phyloP scores from a whole-genome alignment of 352 stramenopile genomes.

The Phytophthora ramorum region DNA sequence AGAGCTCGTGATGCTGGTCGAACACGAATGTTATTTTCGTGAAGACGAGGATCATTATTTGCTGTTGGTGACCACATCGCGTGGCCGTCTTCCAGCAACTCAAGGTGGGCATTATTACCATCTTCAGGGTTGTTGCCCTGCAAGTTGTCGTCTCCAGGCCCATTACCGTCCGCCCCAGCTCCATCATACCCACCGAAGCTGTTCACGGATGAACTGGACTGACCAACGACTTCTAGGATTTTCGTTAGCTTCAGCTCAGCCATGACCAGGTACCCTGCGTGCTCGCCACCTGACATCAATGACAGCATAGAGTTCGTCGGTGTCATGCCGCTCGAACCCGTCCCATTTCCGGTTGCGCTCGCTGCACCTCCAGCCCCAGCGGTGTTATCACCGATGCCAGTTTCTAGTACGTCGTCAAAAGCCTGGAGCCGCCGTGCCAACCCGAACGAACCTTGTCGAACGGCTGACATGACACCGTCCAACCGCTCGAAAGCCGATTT shows the following conservation, averaged over 20 bases:
- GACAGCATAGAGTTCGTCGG: slow-evolving; percentile 38
- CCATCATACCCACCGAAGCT: slow-evolving; percentile 58
- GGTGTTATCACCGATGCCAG: slow-evolving; percentile 19
- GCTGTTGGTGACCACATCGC: slow-evolving; percentile 64
- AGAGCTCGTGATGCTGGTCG: slow-evolving; percentile 33
- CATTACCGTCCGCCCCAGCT: slow-evolving; percentile 32
- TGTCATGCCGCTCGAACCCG: slow-evolving; percentile 14
- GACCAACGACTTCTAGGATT: slow-evolving; percentile 79
- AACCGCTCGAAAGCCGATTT: slow-evolving; percentile 79
- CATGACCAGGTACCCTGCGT: slow-evolving; percentile 60
- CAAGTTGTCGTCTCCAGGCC: slow-evolving; percentile 32
- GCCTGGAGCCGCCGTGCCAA: slow-evolving; percentile 67
- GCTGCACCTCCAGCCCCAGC: slow-evolving; percentile 2
- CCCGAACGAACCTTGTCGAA: slow-evolving; percentile 78
- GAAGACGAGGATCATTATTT: slow-evolving; percentile 79
- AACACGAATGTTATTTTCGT: slow-evolving; percentile 85
- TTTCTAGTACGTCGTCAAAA: slow-evolving; percentile 78
- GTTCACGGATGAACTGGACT: slow-evolving; percentile 68
- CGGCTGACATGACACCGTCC: slow-evolving; percentile 74
- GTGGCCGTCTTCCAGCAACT: slow-evolving; percentile 63
- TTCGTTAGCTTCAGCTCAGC: slow-evolving; percentile 82
- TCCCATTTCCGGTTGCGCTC: slow-evolving; percentile 7
- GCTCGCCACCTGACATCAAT: slow-evolving; percentile 48
- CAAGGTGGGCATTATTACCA: slow-evolving; percentile 36
- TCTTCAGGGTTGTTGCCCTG: slow-evolving; percentile 27